Conservation (phyloP, 768 basidiomycete genomes). For the Rhodosporidiobolus sp. region DNA sequence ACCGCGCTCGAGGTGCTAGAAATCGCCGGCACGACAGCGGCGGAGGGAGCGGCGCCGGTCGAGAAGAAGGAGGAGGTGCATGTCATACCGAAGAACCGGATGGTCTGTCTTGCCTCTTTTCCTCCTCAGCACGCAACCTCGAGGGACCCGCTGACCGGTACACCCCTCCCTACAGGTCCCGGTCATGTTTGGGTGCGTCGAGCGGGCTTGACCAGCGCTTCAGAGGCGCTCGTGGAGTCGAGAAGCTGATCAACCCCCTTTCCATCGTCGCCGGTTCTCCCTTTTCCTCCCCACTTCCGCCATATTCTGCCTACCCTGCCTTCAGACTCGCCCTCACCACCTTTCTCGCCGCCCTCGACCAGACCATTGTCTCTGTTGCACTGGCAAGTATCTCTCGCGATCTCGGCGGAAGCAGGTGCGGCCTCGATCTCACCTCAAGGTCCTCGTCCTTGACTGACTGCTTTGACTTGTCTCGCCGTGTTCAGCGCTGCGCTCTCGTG, state of each 20-base stretch:
- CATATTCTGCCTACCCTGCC: neutral
- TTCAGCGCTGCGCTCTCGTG: conserved; percentile 62
- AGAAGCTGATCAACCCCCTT: neutral
- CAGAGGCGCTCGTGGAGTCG: too few species aligned
- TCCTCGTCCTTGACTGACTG: too few species aligned
- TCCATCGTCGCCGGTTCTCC: too few species aligned
- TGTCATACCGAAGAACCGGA: conserved; percentile 12
- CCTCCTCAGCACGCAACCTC: neutral
- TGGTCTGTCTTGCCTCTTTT: conserved; percentile 4
- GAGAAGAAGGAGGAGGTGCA: conserved; percentile 5
- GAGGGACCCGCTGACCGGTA: neutral
- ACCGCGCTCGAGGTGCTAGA: neutral
- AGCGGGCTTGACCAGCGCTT: neutral
- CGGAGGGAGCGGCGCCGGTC: neutral
- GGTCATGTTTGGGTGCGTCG: conserved; percentile 16
- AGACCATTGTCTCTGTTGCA: conserved; percentile 34
- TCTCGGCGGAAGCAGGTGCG: too few species aligned
- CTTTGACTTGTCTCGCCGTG: conserved; percentile 54
- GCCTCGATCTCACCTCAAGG: too few species aligned
- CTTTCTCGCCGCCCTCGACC: conserved; percentile 55
- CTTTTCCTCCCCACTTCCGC: neutral
- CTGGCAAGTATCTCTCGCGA: neutral
- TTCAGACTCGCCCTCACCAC: conserved; percentile 20
- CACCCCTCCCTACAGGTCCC: neutral
- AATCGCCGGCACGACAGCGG: neutral